These are phyloP conservation scores for Zasmidium cellare DNA, from an alignment of 2,329 filamentous ascomycete genomes.

Conservation along the genomic window DNA sequence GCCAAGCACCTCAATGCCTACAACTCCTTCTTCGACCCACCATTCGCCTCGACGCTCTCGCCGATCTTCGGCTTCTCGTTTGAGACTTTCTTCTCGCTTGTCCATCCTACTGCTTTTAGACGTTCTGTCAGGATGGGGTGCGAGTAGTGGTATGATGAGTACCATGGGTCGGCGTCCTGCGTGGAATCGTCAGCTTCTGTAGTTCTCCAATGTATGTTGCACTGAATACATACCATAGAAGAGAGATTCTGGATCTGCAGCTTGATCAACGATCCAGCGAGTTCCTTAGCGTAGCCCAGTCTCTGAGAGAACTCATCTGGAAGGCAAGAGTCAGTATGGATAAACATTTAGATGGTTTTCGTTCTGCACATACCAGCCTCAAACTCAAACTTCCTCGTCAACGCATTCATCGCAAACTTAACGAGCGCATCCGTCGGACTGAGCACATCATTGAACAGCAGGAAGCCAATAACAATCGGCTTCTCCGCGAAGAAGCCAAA, in stretches of 20 bases:
- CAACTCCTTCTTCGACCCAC: conserved; percentile 18
- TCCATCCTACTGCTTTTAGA: conserved; percentile 87
- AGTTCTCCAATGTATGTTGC: too few species aligned
- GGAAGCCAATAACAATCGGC: conserved; percentile 95
- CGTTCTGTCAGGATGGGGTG: conserved; percentile 95
- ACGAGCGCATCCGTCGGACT: conserved; percentile 91
- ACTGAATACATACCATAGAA: conserved; percentile 76
- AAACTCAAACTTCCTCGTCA: conserved; percentile 94
- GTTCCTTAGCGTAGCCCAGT: conserved; percentile 79
- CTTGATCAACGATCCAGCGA: conserved; percentile 88
- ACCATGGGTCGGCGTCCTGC: conserved; percentile 90
- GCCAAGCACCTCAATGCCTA: background rate
- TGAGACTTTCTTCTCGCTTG: conserved; percentile 60
- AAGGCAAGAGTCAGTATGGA: conserved; percentile 7
- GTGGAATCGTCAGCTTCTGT: background rate
- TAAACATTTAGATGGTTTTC: background rate
- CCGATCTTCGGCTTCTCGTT: conserved; percentile 41
- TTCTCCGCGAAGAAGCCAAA: conserved; percentile 84
- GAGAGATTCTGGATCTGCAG: conserved; percentile 97
- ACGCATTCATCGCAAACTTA: conserved; percentile 92
- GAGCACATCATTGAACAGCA: conserved; percentile 95
- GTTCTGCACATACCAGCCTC: conserved; percentile 66
- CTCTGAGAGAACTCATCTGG: conserved; percentile 78
- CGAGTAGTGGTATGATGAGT: conserved; percentile 97
- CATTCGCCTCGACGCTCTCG: conserved; percentile 8